Evolutionary conservation across 257 asterid species (phyloP).

Genomic region (Ballota nigra): DNA sequence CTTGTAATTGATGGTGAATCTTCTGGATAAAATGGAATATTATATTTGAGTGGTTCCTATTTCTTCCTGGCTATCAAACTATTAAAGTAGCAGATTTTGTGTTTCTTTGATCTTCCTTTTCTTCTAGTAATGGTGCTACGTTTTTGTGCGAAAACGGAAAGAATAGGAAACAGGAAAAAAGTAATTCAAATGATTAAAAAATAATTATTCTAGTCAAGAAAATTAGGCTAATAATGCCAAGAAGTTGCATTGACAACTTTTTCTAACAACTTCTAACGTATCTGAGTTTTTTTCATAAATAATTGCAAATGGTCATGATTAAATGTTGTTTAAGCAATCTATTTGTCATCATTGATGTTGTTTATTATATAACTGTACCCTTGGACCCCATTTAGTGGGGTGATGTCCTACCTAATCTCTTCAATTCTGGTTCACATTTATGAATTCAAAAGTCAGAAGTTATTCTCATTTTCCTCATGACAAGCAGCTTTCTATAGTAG

Average conservation of each 20-base stretch:
- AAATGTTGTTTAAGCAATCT: neutral
- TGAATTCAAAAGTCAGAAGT: slow-evolving; percentile 1
- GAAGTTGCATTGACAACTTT: neutral
- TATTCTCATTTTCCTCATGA: neutral
- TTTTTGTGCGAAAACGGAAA: neutral
- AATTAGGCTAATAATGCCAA: neutral
- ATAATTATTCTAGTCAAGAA: neutral
- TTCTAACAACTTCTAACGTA: neutral
- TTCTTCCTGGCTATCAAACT: neutral
- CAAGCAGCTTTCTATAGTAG: neutral
- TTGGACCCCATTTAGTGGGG: neutral
- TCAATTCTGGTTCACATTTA: neutral
- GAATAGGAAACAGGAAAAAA: neutral
- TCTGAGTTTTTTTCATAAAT: neutral
- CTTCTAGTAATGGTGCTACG: neutral
- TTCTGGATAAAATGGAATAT: neutral
- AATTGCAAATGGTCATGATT: too few species aligned
- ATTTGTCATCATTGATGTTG: neutral
- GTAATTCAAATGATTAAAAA: neutral
- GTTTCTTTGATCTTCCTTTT: neutral
- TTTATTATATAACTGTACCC: neutral
- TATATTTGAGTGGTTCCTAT: neutral
- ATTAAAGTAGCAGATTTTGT: neutral
- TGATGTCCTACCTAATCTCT: slow-evolving; percentile 11
- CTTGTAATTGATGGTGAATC: neutral